Evolutionary conservation across 306 rosid genomes (phyloP).

Genomic region (Gastrolobium bilobum): DNA sequence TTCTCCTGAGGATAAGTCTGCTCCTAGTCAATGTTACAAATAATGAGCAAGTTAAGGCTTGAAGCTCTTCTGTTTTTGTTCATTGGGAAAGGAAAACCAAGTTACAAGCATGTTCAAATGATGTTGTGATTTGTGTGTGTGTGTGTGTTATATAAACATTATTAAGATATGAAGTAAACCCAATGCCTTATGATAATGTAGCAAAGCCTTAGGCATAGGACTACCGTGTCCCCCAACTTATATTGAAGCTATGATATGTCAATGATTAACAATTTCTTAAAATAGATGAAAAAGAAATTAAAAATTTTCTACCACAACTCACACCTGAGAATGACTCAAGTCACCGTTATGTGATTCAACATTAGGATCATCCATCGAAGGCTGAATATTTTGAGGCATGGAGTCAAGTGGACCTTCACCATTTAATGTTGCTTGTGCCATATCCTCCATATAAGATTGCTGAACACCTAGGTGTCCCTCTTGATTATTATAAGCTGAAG

Average conservation of each 20-base stretch:
- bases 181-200: constrained; percentile 1
- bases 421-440: constrained; percentile 34
- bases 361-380: constrained; percentile 24
- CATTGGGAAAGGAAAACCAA: not conserved
- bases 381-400: constrained; percentile 24
- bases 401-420: constrained; percentile 36
- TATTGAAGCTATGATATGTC: not conserved
- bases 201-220: constrained; percentile 12
- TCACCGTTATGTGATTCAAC: constrained; percentile 42
- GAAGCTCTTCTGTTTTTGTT: constrained; percentile 9
- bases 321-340: constrained; percentile 55
- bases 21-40: constrained; percentile 53
- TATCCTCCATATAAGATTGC: constrained; percentile 37
- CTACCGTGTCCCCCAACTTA: not conserved
- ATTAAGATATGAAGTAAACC: not conserved
- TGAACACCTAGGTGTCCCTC: constrained; percentile 25
- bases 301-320: constrained; percentile 19
- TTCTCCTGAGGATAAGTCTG: constrained; percentile 11
- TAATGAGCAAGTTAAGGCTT: not conserved
- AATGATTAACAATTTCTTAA: not conserved
- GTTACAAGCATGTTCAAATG: constrained; percentile 6
- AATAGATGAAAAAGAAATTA: not conserved
- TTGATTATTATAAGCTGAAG: constrained; percentile 39
- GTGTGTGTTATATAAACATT: not conserved
- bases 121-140: not conserved